Evolutionary conservation across 2,329 filamentous ascomycete genomes (phyloP).

Genomic region (Cladophialophora bantiana): DNA sequence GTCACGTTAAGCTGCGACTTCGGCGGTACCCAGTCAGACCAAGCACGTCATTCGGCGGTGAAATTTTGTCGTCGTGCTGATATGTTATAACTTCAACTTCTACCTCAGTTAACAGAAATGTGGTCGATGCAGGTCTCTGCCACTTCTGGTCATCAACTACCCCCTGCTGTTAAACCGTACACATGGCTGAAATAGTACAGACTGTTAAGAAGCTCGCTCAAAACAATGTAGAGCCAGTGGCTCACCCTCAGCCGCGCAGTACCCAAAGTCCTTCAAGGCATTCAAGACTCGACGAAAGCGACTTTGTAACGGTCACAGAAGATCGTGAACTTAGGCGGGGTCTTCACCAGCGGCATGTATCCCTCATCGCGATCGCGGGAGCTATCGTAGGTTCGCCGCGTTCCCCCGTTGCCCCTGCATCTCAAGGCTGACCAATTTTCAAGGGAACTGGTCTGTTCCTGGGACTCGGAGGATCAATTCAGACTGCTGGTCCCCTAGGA

Average conservation of each 20-base stretch:
- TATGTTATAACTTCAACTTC: not conserved
- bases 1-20: not conserved
- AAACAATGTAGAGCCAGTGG: not conserved
- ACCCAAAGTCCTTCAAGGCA: not conserved
- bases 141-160: not conserved
- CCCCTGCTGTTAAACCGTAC: too few relatives aligned
- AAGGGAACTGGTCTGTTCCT: slow-evolving; percentile 60
- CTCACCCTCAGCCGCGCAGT: not conserved
- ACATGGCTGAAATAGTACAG: slow-evolving; percentile 12
- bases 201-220: slow-evolving; percentile 9
- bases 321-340: slow-evolving; percentile 55
- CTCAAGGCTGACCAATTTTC: not conserved
- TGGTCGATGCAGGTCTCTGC: not conserved
- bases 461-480: slow-evolving; percentile 59
- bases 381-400: slow-evolving; percentile 46
- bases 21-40: not conserved
- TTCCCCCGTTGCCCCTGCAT: not conserved
- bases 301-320: slow-evolving; percentile 50
- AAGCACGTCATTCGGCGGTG: slow-evolving; percentile 18
- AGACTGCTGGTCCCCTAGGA: slow-evolving; percentile 58
- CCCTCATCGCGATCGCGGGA: slow-evolving; percentile 56
- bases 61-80: slow-evolving; percentile 4
- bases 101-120: not conserved
- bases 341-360: slow-evolving; percentile 54
- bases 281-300: slow-evolving; percentile 25